These are phyloP conservation scores for Vanrija sp. DNA, from an alignment of 1,284 basidiomycete species.

Conservation along the genomic window DNA sequence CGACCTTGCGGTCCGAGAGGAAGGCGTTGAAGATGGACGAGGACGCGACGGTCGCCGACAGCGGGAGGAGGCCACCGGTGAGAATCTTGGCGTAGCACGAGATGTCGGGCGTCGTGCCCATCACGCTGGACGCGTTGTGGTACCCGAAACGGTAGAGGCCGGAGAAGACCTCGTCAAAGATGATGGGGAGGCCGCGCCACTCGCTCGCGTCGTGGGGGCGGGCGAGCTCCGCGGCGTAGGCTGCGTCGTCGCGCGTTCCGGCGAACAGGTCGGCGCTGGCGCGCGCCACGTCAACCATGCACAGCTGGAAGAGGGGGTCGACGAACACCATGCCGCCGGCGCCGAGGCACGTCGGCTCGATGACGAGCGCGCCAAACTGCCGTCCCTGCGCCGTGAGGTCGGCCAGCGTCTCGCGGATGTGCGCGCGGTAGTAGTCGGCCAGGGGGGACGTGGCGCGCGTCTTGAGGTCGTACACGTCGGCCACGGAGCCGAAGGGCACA, in stretches of 20 bases:
- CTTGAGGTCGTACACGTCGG: slow-evolving; percentile 69
- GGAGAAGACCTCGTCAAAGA: slow-evolving; percentile 95
- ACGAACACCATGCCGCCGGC: slow-evolving; percentile 98
- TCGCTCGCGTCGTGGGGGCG: background rate
- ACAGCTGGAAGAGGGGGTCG: slow-evolving; percentile 90
- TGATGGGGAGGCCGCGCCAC: slow-evolving; percentile 75
- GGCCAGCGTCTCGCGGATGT: slow-evolving; percentile 60
- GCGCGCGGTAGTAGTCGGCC: slow-evolving; percentile 60
- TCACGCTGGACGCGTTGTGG: slow-evolving; percentile 60
- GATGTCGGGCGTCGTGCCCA: slow-evolving; percentile 77
- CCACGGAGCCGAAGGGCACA: slow-evolving; percentile 53
- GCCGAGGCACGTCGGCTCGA: slow-evolving; percentile 91
- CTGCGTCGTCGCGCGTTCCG: background rate
- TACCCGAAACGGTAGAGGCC: slow-evolving; percentile 84
- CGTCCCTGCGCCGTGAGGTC: slow-evolving; percentile 49
- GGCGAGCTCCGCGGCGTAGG: background rate
- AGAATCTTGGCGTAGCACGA: slow-evolving; percentile 90
- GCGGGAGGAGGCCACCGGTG: slow-evolving; percentile 86
- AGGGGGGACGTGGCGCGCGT: slow-evolving; percentile 61
- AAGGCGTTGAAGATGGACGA: slow-evolving; percentile 77
- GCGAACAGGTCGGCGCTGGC: slow-evolving; percentile 52
- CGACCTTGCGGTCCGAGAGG: slow-evolving; percentile 64
- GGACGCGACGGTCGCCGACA: slow-evolving; percentile 78
- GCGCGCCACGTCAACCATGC: slow-evolving; percentile 78
- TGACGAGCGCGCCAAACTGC: slow-evolving; percentile 65